Conservation (phyloP, 768 basidiomycete genomes). For the Wakefieldia striispora region DNA sequence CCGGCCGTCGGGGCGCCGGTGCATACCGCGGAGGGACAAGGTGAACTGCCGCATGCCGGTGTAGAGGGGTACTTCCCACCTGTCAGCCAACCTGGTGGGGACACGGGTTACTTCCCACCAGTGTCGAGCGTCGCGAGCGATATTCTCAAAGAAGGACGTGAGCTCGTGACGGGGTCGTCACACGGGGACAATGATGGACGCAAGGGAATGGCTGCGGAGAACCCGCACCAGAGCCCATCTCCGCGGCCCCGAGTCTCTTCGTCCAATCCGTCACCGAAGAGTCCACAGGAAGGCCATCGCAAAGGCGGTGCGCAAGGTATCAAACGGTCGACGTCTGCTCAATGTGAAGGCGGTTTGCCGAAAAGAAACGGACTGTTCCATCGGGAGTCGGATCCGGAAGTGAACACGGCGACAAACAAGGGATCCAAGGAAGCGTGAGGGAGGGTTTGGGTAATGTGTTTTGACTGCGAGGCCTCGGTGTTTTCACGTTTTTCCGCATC, state of each 20-base stretch:
- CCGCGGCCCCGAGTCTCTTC: slow-evolving; percentile 7
- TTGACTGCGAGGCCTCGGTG: neutral
- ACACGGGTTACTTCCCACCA: slow-evolving; percentile 43
- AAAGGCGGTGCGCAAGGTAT: slow-evolving; percentile 19
- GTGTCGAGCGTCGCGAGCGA: slow-evolving; percentile 35
- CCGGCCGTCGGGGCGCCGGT: slow-evolving; percentile 64
- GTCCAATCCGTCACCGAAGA: slow-evolving; percentile 5
- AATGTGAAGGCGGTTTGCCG: slow-evolving; percentile 23
- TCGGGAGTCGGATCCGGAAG: slow-evolving; percentile 31
- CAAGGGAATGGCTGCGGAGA: slow-evolving; percentile 8
- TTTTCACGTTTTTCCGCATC: slow-evolving; percentile 6
- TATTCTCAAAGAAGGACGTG: slow-evolving; percentile 32
- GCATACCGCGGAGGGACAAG: slow-evolving; percentile 23
- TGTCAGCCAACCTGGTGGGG: slow-evolving; percentile 22
- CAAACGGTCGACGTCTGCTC: slow-evolving; percentile 30
- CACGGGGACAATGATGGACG: neutral
- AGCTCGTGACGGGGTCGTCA: neutral
- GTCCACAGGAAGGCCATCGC: slow-evolving; percentile 14
- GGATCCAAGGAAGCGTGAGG: slow-evolving; percentile 24
- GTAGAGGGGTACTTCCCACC: slow-evolving; percentile 44
- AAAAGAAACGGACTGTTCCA: slow-evolving; percentile 30
- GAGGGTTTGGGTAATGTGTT: slow-evolving; percentile 8
- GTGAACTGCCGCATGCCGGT: slow-evolving; percentile 9
- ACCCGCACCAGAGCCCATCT: slow-evolving; percentile 5
- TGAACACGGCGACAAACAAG: slow-evolving; percentile 22